Percentiles rank a stretch among this genome's conserved stretches.
Evolutionary conservation across 805 yeast genomes (phyloP).

Genomic region (Myxozyma udenii): DNA sequence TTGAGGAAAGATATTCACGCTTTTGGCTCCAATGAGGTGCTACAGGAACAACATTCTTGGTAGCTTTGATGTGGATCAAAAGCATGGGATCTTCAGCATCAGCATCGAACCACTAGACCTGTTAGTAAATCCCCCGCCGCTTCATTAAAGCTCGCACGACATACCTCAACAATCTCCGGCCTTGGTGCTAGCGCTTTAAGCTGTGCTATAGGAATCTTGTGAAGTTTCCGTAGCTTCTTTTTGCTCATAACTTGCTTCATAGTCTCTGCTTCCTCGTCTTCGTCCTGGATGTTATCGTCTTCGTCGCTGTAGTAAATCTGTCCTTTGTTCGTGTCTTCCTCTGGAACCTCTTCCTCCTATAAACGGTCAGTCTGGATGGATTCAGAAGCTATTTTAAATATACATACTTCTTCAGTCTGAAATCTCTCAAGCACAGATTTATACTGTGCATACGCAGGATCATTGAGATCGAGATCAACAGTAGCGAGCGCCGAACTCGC

Average conservation of each 20-base stretch:
- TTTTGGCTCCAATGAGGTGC: conserved; percentile 84
- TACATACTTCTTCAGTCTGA: conserved; percentile 31
- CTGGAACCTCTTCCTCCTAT: conserved; percentile 21
- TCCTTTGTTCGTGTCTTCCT: conserved; percentile 33
- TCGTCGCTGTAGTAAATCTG: conserved; percentile 40
- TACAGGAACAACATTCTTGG: conserved; percentile 66
- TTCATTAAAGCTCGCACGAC: not conserved
- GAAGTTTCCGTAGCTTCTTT: conserved; percentile 47
- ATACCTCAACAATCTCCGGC: conserved; percentile 68
- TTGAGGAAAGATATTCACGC: conserved; percentile 65
- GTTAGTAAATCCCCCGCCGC: not conserved
- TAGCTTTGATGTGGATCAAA: conserved; percentile 59
- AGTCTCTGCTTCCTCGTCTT: conserved; percentile 32
- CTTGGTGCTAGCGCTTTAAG: conserved; percentile 57
- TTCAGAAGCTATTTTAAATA: not conserved
- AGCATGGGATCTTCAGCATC: conserved; percentile 78
- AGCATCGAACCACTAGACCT: conserved; percentile 63
- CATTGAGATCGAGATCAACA: conserved; percentile 26
- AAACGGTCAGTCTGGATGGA: not conserved
- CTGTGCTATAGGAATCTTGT: conserved; percentile 62
- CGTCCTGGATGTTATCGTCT: conserved; percentile 34
- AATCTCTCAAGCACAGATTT: conserved; percentile 41
- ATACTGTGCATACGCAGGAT: conserved; percentile 40
- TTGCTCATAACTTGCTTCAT: conserved; percentile 42
- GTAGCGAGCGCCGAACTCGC: not conserved